Percentiles rank a stretch among this genome's conserved stretches.
These are phyloP conservation scores for Rugonectria rugulosa DNA, from an alignment of 2,329 filamentous ascomycete genomes.

Conservation along the genomic window DNA sequence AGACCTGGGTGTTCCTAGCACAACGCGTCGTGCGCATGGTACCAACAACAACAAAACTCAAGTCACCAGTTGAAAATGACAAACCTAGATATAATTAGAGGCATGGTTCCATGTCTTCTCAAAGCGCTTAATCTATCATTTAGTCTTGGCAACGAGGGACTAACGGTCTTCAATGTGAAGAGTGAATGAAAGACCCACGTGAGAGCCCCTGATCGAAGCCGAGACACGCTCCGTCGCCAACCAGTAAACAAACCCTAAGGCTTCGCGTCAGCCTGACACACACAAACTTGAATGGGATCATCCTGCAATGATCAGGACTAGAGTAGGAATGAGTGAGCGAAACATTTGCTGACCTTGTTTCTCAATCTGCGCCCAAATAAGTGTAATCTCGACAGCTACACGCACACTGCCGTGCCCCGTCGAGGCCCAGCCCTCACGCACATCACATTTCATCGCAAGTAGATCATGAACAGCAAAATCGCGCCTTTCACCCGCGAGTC, in stretches of 20 bases:
- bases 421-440: conserved; percentile 24
- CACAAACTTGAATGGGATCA: not conserved
- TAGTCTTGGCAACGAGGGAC: conserved; percentile 2
- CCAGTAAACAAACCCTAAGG: conserved; percentile 38
- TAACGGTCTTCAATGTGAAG: conserved; percentile 5
- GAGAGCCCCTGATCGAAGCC: conserved; percentile 30
- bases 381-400: conserved; percentile 33
- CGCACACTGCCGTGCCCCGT: conserved; percentile 11
- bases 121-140: not conserved
- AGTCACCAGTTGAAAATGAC: too few species aligned
- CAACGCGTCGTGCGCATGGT: conserved; percentile 8
- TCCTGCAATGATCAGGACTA: not conserved
- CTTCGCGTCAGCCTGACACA: conserved; percentile 24
- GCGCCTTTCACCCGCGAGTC: conserved; percentile 18
- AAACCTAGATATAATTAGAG: not conserved
- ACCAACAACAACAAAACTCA: too few species aligned
- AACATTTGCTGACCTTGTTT: not conserved
- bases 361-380: conserved; percentile 20
- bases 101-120: conserved; percentile 4
- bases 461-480: conserved; percentile 11
- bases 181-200: conserved; percentile 28
- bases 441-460: conserved; percentile 12
- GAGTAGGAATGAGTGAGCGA: not conserved
- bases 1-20: not conserved
- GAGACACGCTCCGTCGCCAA: conserved; percentile 31